Conservation (phyloP, 2,329 filamentous ascomycete species). For the Aspergillus neoniger region DNA sequence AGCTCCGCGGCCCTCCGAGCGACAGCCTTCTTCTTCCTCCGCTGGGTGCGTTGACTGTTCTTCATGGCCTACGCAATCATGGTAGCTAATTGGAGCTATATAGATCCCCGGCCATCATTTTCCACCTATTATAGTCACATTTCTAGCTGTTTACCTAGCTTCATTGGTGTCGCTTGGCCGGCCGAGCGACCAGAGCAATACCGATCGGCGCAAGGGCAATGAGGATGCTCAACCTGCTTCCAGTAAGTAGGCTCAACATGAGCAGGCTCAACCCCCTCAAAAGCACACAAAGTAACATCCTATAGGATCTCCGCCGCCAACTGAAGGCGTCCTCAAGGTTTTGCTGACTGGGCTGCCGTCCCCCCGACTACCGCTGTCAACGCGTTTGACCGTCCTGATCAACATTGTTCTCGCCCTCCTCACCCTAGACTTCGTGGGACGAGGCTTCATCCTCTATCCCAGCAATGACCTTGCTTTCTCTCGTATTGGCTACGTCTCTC, state of each 20-base stretch:
- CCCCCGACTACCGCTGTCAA: slow-evolving; percentile 66
- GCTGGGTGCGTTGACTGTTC: slow-evolving; percentile 41
- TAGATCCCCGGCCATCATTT: slow-evolving; percentile 44
- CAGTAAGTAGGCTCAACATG: neutral
- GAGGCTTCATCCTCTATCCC: slow-evolving; percentile 69
- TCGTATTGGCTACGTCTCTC: slow-evolving; percentile 82
- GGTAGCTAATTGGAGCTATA: slow-evolving; percentile 1
- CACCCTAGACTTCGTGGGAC: slow-evolving; percentile 75
- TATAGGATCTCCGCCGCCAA: neutral
- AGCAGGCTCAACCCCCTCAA: neutral
- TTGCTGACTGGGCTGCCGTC: slow-evolving; percentile 76
- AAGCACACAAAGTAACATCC: neutral
- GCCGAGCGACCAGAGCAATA: slow-evolving; percentile 4
- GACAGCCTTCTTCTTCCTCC: slow-evolving; percentile 43
- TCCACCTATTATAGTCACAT: slow-evolving; percentile 42
- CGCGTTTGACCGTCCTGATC: slow-evolving; percentile 67
- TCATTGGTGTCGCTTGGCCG: slow-evolving; percentile 33
- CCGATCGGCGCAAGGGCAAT: slow-evolving; percentile 9
- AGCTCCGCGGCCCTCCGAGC: slow-evolving; percentile 43
- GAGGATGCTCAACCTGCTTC: neutral
- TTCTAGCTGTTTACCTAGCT: slow-evolving; percentile 49
- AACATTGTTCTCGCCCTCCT: slow-evolving; percentile 71
- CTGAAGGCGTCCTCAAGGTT: slow-evolving; percentile 56
- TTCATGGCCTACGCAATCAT: neutral
- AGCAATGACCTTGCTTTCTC: slow-evolving; percentile 79